Percentiles rank a stretch among this genome's conserved stretches.
phyloP scores from a whole-genome alignment of 495 filamentous ascomycete species.

The Penicillium tannophilum region DNA sequence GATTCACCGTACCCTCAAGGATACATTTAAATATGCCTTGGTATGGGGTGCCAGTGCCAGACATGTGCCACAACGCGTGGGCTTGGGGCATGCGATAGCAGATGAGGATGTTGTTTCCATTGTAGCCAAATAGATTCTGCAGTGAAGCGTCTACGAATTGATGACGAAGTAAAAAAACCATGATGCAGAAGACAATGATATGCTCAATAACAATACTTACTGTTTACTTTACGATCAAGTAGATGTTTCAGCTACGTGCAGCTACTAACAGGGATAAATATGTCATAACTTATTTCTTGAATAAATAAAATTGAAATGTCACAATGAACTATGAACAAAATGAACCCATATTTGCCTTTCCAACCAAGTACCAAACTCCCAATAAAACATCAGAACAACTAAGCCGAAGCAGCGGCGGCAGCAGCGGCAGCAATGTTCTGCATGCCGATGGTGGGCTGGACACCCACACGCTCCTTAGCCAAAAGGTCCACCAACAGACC shows the following conservation, averaged over 20 bases:
- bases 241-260: background rate
- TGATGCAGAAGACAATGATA: background rate
- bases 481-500: conserved; percentile 88
- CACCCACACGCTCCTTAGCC: conserved; percentile 90
- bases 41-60: conserved; percentile 97
- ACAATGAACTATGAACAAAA: conserved; percentile 21
- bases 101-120: conserved; percentile 99
- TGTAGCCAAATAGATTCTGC: conserved; percentile 52
- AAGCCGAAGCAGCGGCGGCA: conserved; percentile 40
- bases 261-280: background rate
- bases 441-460: conserved; percentile 66
- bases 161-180: conserved; percentile 10
- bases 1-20: conserved; percentile 92
- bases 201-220: background rate
- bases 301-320: background rate
- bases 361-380: conserved; percentile 18
- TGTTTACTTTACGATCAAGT: background rate
- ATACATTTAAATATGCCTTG: conserved; percentile 97
- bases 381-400: conserved; percentile 17
- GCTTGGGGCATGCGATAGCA: conserved; percentile 79
- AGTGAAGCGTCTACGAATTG: conserved; percentile 2
- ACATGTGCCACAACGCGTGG: conserved; percentile 93
- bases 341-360: background rate
- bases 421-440: conserved; percentile 50
- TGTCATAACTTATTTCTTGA: too few relatives aligned